phyloP scores from a whole-genome alignment of 2,329 filamentous ascomycete species.

The Phialocephala sp. region DNA sequence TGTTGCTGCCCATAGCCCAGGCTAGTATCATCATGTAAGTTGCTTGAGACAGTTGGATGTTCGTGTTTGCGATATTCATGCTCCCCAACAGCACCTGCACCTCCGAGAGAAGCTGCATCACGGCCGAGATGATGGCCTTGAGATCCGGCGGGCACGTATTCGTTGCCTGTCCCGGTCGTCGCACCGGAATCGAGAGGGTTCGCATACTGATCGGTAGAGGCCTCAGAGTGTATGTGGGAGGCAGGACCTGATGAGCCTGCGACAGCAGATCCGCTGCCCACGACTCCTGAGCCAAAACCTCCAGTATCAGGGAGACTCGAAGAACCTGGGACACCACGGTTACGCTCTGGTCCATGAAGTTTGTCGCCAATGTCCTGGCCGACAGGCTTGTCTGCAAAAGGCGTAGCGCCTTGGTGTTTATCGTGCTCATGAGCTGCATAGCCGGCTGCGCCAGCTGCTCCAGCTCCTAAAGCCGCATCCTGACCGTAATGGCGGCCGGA shows the following conservation, averaged over 20 bases:
- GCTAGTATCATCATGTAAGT: neutral
- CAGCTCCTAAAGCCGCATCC: conserved; percentile 25
- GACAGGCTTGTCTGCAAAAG: conserved; percentile 25
- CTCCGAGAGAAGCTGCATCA: conserved; percentile 16
- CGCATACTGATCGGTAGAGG: conserved; percentile 16
- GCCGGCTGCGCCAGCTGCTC: conserved; percentile 18
- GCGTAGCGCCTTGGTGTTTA: conserved; percentile 21
- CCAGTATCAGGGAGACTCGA: conserved; percentile 20
- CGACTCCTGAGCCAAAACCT: conserved; percentile 18
- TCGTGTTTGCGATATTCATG: conserved; percentile 24
- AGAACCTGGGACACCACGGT: conserved; percentile 31
- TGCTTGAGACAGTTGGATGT: neutral
- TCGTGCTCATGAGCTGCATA: conserved; percentile 31
- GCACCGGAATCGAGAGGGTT: conserved; percentile 4
- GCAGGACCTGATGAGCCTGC: neutral
- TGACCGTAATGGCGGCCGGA: conserved; percentile 26
- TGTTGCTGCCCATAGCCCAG: conserved; percentile 3
- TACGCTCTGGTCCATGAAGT: conserved; percentile 33
- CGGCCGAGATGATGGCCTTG: conserved; percentile 14
- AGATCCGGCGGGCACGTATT: neutral
- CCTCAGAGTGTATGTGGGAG: neutral
- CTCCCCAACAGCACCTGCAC: conserved; percentile 17
- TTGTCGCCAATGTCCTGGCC: conserved; percentile 34
- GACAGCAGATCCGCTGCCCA: conserved; percentile 1
- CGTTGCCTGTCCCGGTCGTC: neutral